Base-by-base conservation (phyloP, 306 rosid species). In the peach (Prunus persica) region DNA sequence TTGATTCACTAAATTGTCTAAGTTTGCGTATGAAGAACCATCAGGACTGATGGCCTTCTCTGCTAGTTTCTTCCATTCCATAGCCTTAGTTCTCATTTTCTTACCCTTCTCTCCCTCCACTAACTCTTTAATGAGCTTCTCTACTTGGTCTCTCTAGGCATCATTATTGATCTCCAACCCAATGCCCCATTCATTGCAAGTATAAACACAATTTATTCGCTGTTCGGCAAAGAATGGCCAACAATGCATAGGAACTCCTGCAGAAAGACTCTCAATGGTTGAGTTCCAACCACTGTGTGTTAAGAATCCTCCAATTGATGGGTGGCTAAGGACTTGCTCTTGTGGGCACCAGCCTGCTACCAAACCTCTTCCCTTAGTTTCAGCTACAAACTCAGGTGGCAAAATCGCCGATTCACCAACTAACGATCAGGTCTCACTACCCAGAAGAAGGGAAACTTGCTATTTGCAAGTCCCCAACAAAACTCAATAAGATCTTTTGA, bases 381-480 rank as follows among this genome's bases (percentile, higher is more conserved):
- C 63, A 1, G 15, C 62, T 5, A 51, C 27, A 69, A 69, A 51
- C 18, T 69, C 74, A 1, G 27, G 73, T 24, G 72, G 61, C 45
- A 69, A 50, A 70, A 18, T 51, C 0, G 63, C 47, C 0, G 68
- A 73, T 9, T 60, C 25, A 1, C 57, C 77, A 41, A 9, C 4
- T 1, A 73, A 58, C 34, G 13, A 41, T 73, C 54, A 3, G 58
- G 68, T 3, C 77, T 73, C 14, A 73, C 25, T 11, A 46, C 68
- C 78, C 71, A 75, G 2, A 63, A 63, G 62, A 75, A 63, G 28
- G 46, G 22, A 4, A 24, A 5, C 16, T 64, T 63, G 41, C 52
- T 75, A 50, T 75, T 65, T 75, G 72, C 72, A 15, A 75, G 52
- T 50, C 72, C 64, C 71, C 58, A 49, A 51, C 38, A 51, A 75